Conservation (phyloP, 495 filamentous ascomycete species). For the Parmelia sp. region DNA sequence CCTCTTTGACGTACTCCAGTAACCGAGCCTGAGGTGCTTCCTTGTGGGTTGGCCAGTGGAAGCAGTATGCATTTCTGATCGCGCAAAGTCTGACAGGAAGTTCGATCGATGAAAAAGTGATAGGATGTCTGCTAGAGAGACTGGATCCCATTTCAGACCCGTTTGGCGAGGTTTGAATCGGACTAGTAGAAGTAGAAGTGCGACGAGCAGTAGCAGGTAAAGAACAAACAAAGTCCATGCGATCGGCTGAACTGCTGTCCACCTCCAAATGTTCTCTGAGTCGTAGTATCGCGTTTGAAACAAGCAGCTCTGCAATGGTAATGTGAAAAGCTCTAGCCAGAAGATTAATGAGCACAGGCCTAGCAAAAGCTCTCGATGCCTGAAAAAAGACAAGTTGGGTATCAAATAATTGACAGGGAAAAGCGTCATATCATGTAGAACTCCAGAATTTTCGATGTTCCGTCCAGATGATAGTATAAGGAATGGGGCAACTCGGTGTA, state of each 20-base stretch:
- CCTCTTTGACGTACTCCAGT: slow-evolving; percentile 63
- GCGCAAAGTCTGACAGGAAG: slow-evolving; percentile 60
- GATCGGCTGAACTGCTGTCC: slow-evolving; percentile 68
- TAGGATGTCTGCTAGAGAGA: slow-evolving; percentile 72
- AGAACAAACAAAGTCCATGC: slow-evolving; percentile 72
- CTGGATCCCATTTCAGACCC: slow-evolving; percentile 77
- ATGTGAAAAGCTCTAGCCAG: slow-evolving; percentile 58
- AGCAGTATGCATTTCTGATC: slow-evolving; percentile 47
- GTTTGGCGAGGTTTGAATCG: slow-evolving; percentile 48
- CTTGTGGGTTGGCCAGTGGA: slow-evolving; percentile 42
- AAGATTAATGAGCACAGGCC: slow-evolving; percentile 49
- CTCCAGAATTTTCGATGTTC: slow-evolving; percentile 27
- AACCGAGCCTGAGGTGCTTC: slow-evolving; percentile 64
- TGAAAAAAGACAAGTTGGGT: slow-evolving; percentile 53
- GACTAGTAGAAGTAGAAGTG: slow-evolving; percentile 47
- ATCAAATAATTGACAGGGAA: slow-evolving; percentile 49
- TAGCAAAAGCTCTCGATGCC: slow-evolving; percentile 47
- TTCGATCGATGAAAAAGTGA: slow-evolving; percentile 74
- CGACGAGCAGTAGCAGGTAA: slow-evolving; percentile 60
- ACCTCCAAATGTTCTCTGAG: slow-evolving; percentile 54
- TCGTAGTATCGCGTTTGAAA: slow-evolving; percentile 52
- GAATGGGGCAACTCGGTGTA: slow-evolving; percentile 75
- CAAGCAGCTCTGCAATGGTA: slow-evolving; percentile 58
- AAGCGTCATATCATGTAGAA: slow-evolving; percentile 39
- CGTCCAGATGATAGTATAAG: slow-evolving; percentile 59